Percentiles rank a stretch among this genome's conserved stretches.
Conservation (phyloP, 768 basidiomycete genomes). For the Mycena polygramma region DNA sequence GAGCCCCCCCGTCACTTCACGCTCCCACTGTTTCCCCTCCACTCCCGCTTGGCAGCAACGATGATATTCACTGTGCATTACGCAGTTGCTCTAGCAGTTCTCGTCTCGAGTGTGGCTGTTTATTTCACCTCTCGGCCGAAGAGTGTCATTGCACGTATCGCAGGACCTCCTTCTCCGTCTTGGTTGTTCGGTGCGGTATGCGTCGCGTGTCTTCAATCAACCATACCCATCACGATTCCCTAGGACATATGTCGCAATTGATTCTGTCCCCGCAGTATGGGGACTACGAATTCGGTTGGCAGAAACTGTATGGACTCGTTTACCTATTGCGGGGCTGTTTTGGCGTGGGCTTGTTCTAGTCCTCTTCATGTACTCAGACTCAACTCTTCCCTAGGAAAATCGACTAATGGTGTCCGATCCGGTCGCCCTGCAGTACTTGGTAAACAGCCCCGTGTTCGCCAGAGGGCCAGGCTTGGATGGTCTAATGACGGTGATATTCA, state of each 20-base stretch:
- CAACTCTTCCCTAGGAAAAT: slow-evolving; percentile 1
- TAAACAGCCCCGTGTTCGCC: slow-evolving; percentile 15
- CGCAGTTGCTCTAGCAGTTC: not conserved
- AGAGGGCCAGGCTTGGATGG: not conserved
- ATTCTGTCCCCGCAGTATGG: slow-evolving; percentile 1
- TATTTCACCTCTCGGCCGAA: slow-evolving; percentile 1
- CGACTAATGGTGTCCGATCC: slow-evolving; percentile 23
- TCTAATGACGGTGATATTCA: not conserved
- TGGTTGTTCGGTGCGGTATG: slow-evolving; percentile 8
- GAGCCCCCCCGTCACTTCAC: too few species aligned
- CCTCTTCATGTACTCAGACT: not conserved
- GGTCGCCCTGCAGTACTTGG: slow-evolving; percentile 1
- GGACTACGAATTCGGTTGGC: slow-evolving; percentile 18
- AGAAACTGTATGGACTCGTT: not conserved
- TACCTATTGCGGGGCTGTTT: slow-evolving; percentile 22
- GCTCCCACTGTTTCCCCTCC: too few species aligned
- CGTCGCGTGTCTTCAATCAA: not conserved
- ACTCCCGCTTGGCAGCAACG: too few species aligned
- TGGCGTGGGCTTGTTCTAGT: not conserved
- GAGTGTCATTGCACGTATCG: not conserved
- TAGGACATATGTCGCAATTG: slow-evolving; percentile 19
- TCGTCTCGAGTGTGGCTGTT: not conserved
- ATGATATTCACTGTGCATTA: slow-evolving; percentile 5
- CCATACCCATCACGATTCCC: not conserved
- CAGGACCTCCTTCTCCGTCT: slow-evolving; percentile 12